Conservation (phyloP, 176 grass and related monocot species). For the Musa troglodytarum region DNA sequence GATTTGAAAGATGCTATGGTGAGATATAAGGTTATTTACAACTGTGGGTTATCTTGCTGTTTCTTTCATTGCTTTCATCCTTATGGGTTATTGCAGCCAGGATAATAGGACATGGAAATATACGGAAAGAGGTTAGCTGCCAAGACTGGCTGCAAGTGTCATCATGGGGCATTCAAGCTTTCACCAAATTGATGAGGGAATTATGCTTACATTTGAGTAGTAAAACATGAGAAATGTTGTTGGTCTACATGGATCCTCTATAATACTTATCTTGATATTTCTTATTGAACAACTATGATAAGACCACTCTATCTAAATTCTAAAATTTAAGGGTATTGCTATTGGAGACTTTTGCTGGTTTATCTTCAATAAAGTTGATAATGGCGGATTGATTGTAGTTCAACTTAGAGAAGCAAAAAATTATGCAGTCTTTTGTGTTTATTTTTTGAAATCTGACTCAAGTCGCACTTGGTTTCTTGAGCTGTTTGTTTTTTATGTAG, state of each 20-base stretch:
- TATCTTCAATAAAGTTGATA: neutral
- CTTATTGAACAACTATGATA: neutral
- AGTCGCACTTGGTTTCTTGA: too few species aligned
- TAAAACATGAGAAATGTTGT: neutral
- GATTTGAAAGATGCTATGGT: neutral
- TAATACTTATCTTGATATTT: neutral
- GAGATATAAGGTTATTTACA: neutral
- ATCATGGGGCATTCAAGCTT: neutral
- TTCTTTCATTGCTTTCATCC: neutral
- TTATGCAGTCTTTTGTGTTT: neutral
- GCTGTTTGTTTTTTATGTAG: too few species aligned
- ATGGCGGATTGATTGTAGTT: neutral
- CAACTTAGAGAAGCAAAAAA: neutral
- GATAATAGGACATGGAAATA: neutral
- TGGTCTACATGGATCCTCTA: neutral
- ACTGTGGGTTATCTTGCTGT: neutral
- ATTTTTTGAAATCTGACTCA: too few species aligned
- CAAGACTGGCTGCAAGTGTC: neutral
- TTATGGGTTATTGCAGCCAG: neutral
- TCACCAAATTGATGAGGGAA: neutral
- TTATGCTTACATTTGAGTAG: neutral
- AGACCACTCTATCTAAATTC: neutral
- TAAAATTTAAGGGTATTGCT: neutral
- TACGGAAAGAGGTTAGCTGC: neutral
- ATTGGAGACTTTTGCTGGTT: neutral